Evolutionary conservation across 805 yeast genomes (phyloP), one percentile per base, ranked within the genome.

Genomic region (Torulaspora indica): DNA sequence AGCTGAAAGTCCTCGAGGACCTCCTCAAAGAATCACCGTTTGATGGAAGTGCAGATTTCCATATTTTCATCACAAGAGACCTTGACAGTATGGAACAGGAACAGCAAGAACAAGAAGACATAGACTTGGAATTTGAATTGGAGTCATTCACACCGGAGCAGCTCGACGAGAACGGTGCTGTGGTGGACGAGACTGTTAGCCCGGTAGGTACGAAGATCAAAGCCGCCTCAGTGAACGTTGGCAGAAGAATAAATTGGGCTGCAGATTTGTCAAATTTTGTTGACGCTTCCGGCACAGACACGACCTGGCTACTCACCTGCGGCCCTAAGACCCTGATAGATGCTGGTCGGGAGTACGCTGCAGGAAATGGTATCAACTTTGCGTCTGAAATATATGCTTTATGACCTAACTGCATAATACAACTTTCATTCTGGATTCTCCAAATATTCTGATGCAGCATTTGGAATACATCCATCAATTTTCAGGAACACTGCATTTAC

Each of bases 401-500:
- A 23, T 40, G 20, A 25, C 20, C 5, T 24, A 4, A 13, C 28
- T 12, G 22, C 22, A n/a, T n/a, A n/a, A n/a, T 29, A 8, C 12
- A 29, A n/a, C 15, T n/a, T n/a, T n/a, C n/a, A n/a, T n/a, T 6
- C 22, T 20, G 22, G 22, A 20, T 20, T 5, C 22, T 20, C n/a
- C n/a, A n/a, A n/a, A n/a, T n/a, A 20, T 20, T 20, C 5, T 20
- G 22, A 20, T 20, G 22, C 22, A 20, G 22, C 22, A 20, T 4
- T 20, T 5, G 22, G 5, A 4, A 20, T 20, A 20, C 5, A 20
- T 20, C 22, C 22, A 20, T 4, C 5, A 20, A 20, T 4, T 5
- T 20, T 20, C 79, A 82, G 87, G 61, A 93, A 93, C 68, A 93
- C 98, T 4, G 98, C 98, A 1, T 93, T 95, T 64, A 83, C 95